Base-by-base conservation (phyloP, 1,284 basidiomycete genomes). In the Papiliotrema flavescens region DNA sequence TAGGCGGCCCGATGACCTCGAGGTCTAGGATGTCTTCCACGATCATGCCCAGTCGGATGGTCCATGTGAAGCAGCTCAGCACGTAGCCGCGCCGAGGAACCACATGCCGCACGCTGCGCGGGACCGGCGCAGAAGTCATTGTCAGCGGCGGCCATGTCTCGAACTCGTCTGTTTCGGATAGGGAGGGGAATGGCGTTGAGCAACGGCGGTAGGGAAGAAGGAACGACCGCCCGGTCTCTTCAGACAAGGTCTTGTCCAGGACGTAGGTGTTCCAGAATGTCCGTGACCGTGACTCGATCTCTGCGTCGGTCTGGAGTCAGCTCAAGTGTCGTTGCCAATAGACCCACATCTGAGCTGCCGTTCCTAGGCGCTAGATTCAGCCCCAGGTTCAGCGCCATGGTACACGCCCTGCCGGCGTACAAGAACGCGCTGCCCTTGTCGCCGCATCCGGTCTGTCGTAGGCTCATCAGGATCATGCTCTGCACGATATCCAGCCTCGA, bases 221-320 rank as follows among this genome's bases (percentile, higher is more conserved):
- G 45, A 69, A 71, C 0, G 76, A 70, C 7, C 77, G 69, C 3
- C 78, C 78, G 40, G 77, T 78, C 60, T 79, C 78, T 58, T 77
- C 73, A 9, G 70, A 66, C 3, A 78, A 60, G 15, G 73, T 65
- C 63, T 78, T 78, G 64, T 78, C 76, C 24, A 79, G 59, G 35
- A 79, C 71, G 54, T 78, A 78, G 49, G 69, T 70, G 59, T 74
- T 73, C 76, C 77, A 78, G 49, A 71, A 78, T 44, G 77, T 70
- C 8, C 78, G 63, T 11, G 74, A 70, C 3, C 76, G 66, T 9
- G 71, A 70, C 50, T 77, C 71, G 26, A 65, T 55, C 42, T 76
- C 66, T 15, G 62, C 60, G 60, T 62, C 34, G 14, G 24, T 17
- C 36, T 7, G n/a, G n/a, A 11, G 32, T 32, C 7, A 32, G 37